phyloP scores from a whole-genome alignment of 331 rosid species.

The Rosa hybrid region DNA sequence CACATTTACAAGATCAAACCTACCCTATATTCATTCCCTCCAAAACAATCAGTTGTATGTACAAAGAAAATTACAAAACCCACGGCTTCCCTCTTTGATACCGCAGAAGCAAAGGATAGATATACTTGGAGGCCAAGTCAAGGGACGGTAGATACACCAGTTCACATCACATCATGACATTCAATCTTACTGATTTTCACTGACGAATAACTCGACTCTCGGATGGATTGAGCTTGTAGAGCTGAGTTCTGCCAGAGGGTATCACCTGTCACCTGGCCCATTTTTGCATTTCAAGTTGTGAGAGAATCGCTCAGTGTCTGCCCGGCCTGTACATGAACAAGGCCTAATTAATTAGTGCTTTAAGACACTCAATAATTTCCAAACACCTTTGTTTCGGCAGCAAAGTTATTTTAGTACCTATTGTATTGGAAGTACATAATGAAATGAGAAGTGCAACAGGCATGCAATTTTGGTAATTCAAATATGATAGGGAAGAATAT shows the following conservation, averaged over 20 bases:
- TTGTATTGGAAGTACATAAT: not conserved
- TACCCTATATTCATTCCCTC: slow-evolving; percentile 51
- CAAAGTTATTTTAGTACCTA: not conserved
- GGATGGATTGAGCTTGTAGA: slow-evolving; percentile 27
- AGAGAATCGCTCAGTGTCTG: slow-evolving; percentile 19
- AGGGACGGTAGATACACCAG: not conserved
- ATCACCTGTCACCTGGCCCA: slow-evolving; percentile 23
- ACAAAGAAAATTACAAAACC: slow-evolving; percentile 44
- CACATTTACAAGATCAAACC: slow-evolving; percentile 53
- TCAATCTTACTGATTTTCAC: not conserved
- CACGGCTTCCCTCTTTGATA: slow-evolving; percentile 30
- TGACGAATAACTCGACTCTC: not conserved
- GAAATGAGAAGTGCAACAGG: not conserved
- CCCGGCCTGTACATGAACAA: slow-evolving; percentile 27
- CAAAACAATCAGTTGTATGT: slow-evolving; percentile 45
- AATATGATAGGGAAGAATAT: not conserved
- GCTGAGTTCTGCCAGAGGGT: not conserved
- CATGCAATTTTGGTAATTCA: not conserved
- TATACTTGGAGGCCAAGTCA: not conserved
- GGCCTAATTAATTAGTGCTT: not conserved
- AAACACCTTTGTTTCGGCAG: not conserved
- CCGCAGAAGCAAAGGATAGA: slow-evolving; percentile 30
- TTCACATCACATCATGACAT: not conserved
- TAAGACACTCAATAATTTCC: not conserved
- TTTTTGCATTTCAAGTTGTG: slow-evolving; percentile 16